Percentiles rank a stretch among this genome's conserved stretches.
Evolutionary conservation across 129 eudicot genomes (phyloP).

Genomic region (Flaveria linearis): DNA sequence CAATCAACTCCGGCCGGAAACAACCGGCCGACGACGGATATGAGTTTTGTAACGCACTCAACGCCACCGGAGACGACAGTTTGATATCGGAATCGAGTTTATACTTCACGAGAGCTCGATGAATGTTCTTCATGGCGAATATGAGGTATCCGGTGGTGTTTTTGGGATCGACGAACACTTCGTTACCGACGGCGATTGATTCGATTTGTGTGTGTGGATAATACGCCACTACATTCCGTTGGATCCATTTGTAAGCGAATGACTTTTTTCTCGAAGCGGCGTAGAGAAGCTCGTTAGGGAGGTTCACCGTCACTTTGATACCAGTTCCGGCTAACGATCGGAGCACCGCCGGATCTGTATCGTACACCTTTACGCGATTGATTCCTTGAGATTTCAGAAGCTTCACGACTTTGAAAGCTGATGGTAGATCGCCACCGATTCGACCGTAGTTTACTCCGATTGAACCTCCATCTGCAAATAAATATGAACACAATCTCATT

Average conservation of each 20-base stretch:
- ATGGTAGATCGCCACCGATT: slow-evolving; percentile 72
- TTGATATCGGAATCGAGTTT: slow-evolving; percentile 54
- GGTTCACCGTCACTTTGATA: slow-evolving; percentile 64
- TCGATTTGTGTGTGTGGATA: slow-evolving; percentile 74
- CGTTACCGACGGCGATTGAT: slow-evolving; percentile 87
- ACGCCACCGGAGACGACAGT: slow-evolving; percentile 81
- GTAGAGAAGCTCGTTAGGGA: slow-evolving; percentile 82
- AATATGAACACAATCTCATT: too few relatives aligned
- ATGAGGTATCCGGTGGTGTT: slow-evolving; percentile 68
- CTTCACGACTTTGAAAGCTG: slow-evolving; percentile 57
- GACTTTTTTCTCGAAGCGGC: slow-evolving; percentile 64
- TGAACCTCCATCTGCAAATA: slow-evolving; percentile 62
- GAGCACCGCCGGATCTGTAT: slow-evolving; percentile 89
- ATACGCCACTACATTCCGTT: slow-evolving; percentile 60
- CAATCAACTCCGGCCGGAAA: slow-evolving; percentile 62
- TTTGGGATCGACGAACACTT: slow-evolving; percentile 77
- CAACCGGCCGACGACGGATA: slow-evolving; percentile 83
- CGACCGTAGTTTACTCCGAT: slow-evolving; percentile 89
- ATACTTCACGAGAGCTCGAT: slow-evolving; percentile 51
- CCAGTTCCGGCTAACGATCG: slow-evolving; percentile 62
- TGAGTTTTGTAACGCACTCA: slow-evolving; percentile 64
- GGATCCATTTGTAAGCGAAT: slow-evolving; percentile 68
- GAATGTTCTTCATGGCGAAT: slow-evolving; percentile 74
- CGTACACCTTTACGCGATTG: slow-evolving; percentile 70
- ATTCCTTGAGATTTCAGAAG: slow-evolving; percentile 77